Evolutionary conservation across 768 basidiomycete genomes (phyloP).

Genomic region (Calvatia gigantea): DNA sequence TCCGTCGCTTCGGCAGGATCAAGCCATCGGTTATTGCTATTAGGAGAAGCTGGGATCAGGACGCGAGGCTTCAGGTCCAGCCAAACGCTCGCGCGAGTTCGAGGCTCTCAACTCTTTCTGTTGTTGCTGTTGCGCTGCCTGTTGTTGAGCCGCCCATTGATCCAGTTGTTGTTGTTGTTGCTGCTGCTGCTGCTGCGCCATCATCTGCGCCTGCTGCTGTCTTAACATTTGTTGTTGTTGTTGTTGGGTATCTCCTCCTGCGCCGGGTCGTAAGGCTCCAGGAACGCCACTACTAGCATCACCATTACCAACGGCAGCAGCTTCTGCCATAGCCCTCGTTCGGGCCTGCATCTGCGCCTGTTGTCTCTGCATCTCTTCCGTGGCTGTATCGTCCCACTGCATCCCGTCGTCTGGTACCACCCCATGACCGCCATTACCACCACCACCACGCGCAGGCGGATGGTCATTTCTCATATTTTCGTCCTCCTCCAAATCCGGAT

Average conservation of each 20-base stretch:
- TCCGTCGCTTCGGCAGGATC: conserved; percentile 72
- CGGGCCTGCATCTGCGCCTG: conserved; percentile 23
- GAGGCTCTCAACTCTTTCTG: conserved; percentile 38
- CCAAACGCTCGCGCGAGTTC: conserved; percentile 46
- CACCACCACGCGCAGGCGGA: conserved; percentile 9
- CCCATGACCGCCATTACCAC: neutral
- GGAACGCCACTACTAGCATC: conserved; percentile 20
- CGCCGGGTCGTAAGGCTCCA: conserved; percentile 32
- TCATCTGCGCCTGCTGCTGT: conserved; percentile 23
- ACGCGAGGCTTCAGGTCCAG: conserved; percentile 12
- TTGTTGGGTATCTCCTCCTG: conserved; percentile 24
- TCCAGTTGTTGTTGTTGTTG: conserved; percentile 31
- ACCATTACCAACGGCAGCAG: neutral
- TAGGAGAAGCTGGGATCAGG: conserved; percentile 15
- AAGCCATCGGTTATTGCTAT: conserved; percentile 22
- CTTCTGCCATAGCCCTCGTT: conserved; percentile 9
- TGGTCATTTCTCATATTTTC: conserved; percentile 25
- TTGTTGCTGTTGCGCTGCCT: conserved; percentile 27
- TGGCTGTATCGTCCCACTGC: conserved; percentile 78
- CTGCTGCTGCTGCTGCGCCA: conserved; percentile 19
- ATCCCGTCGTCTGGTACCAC: conserved; percentile 65
- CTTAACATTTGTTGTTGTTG: conserved; percentile 31
- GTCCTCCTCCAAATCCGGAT: conserved; percentile 53
- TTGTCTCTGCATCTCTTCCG: conserved; percentile 38
- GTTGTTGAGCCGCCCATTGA: conserved; percentile 27